Base-by-base conservation (phyloP, 2,329 filamentous ascomycete genomes). In the Dichotomopilus funicola region DNA sequence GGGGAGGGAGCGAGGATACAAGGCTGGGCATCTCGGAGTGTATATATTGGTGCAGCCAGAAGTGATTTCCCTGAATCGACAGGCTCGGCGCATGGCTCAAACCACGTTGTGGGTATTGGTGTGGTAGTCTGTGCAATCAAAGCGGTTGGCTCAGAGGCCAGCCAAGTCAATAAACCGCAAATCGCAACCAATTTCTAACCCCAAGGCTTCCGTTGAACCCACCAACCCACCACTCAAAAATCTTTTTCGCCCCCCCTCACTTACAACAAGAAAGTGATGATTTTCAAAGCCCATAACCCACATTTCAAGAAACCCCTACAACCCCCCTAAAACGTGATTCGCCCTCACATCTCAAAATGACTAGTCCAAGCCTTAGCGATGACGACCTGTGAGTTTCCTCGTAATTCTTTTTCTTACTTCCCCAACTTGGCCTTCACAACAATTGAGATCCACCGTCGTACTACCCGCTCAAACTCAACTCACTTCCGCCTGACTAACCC, bases 331-430 rank as follows among this genome's bases (percentile, higher is more conserved):
- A 27, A 27, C 19, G 19, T 27, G 19, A 27, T 27, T 27, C 19
- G 19, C 19, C 19, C 19, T 27, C 19, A 27, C 19, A 27, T 27
- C 19, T 27, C 38, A 61, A 52, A 6, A 68, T 67, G 65, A 57
- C 59, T 11, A 36, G 47, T 51, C 56, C 52, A 9, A 67, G 71
- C 48, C 72, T 69, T 62, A 74, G 78, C 56, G 76, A 79, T 55
- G 77, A 79, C 62, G 70, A 75, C 53, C 67, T 80, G 78, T 79
- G 70, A 70, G 73, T 61, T 43, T 19, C 10, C 12, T 31, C 9
- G n/a, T 13, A 27, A 27, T 27, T 27, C 19, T 27, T 27, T 27
- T 27, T 27, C 19, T 27, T 27, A 27, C 19, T 27, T 27, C 19
- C 3, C 19, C 19, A 27, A 27, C 19, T 27, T 3, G 19, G 19